Conservation (phyloP, 2,329 filamentous ascomycete species). For the Colletotrichum sp. region DNA sequence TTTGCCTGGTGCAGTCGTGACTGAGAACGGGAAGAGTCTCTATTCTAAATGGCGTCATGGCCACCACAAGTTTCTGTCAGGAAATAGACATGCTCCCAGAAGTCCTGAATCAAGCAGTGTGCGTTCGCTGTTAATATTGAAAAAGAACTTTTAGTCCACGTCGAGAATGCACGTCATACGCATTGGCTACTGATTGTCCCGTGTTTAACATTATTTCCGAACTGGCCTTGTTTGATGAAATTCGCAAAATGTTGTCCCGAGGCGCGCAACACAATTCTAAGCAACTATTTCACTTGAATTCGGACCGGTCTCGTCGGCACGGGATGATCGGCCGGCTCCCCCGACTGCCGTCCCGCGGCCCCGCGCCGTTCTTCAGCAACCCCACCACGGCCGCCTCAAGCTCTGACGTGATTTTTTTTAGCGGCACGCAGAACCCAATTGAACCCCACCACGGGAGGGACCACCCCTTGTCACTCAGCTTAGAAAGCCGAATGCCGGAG, state of each 20-base stretch:
- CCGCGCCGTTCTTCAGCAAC: not conserved
- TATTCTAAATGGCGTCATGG: not conserved
- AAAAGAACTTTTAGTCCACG: not conserved
- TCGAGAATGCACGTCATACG: not conserved
- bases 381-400: not conserved
- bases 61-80: not conserved
- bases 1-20: not conserved
- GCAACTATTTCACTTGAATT: not conserved
- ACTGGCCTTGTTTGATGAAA: not conserved
- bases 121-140: not conserved
- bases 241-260: not conserved
- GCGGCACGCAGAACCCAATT: slow-evolving; percentile 14
- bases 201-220: not conserved
- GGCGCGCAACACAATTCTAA: not conserved
- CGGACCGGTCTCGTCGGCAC: not conserved
- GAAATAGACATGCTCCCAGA: not conserved
- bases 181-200: not conserved
- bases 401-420: slow-evolving; percentile 12
- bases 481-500: slow-evolving; percentile 21
- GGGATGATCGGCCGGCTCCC: not conserved
- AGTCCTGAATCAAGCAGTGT: too few relatives aligned
- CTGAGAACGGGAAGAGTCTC: not conserved
- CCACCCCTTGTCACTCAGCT: not conserved
- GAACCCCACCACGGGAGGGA: slow-evolving; percentile 5
- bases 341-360: not conserved